These are phyloP conservation scores for Suillus hirtellus DNA, from an alignment of 768 basidiomycete genomes.

Conservation along the genomic window DNA sequence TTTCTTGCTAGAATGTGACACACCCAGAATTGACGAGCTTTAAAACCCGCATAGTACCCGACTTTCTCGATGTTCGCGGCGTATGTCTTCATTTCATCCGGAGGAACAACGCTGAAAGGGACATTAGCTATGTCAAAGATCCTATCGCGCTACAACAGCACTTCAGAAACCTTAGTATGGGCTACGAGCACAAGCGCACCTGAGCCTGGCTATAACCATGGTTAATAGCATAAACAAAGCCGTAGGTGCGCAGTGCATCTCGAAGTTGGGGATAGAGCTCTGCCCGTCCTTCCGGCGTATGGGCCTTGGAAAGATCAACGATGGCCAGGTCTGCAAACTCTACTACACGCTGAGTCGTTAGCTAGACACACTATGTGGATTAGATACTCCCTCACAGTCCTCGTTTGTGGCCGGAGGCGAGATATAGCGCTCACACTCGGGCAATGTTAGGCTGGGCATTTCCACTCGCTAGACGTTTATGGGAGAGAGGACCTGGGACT, in stretches of 20 bases:
- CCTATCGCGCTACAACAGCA: slow-evolving; percentile 36
- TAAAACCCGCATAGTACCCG: slow-evolving; percentile 50
- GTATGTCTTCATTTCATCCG: slow-evolving; percentile 45
- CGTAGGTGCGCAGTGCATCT: slow-evolving; percentile 18
- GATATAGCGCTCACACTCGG: slow-evolving; percentile 10
- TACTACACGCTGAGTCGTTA: not conserved
- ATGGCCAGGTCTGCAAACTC: slow-evolving; percentile 13
- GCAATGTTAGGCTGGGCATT: slow-evolving; percentile 10
- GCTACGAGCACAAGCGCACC: slow-evolving; percentile 25
- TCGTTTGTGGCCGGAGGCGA: slow-evolving; percentile 8
- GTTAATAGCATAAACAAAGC: slow-evolving; percentile 52
- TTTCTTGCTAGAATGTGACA: slow-evolving; percentile 8
- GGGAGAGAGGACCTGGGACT: not conserved
- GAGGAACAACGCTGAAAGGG: slow-evolving; percentile 39
- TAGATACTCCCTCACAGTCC: not conserved
- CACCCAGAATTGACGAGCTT: slow-evolving; percentile 49
- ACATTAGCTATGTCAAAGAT: slow-evolving; percentile 51
- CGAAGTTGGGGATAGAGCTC: slow-evolving; percentile 12
- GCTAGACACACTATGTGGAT: not conserved
- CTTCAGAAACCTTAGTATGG: not conserved
- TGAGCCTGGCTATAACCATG: slow-evolving; percentile 46
- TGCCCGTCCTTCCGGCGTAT: slow-evolving; percentile 11
- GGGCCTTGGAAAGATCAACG: slow-evolving; percentile 10
- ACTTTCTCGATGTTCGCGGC: slow-evolving; percentile 39
- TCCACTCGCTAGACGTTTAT: not conserved